Conservation (phyloP, 106 monocot genomes). For the Allium cepa region DNA sequence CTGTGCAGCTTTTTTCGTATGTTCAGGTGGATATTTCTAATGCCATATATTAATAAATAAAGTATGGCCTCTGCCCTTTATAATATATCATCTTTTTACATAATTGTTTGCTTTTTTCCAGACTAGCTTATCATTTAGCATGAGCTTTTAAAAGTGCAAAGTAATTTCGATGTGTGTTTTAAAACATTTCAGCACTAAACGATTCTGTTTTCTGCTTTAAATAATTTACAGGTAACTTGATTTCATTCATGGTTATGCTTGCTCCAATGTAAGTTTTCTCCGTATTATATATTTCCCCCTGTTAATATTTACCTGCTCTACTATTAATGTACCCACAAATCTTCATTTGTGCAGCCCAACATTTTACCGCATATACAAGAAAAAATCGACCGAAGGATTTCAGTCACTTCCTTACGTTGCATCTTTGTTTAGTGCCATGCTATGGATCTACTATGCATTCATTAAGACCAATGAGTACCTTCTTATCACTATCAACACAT, state of each 20-base stretch:
- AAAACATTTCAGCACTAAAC: too few species aligned
- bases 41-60: too few species aligned
- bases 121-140: too few species aligned
- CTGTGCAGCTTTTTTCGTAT: too few species aligned
- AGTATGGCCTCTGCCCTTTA: too few species aligned
- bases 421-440: slow-evolving; percentile 60
- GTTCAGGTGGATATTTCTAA: too few species aligned
- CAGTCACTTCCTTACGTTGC: slow-evolving; percentile 55
- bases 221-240: slow-evolving; percentile 4
- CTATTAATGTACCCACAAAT: not conserved
- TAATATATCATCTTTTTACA: too few species aligned
- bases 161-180: too few species aligned
- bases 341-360: slow-evolving; percentile 42
- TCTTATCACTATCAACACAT: slow-evolving; percentile 65
- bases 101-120: too few species aligned
- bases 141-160: too few species aligned
- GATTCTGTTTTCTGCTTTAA: too few species aligned
- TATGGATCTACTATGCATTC: slow-evolving; percentile 68
- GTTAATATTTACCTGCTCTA: not conserved
- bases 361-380: slow-evolving; percentile 43
- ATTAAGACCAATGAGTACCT: slow-evolving; percentile 38
- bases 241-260: slow-evolving; percentile 6
- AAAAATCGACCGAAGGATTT: slow-evolving; percentile 58
- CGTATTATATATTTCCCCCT: not conserved
- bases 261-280: slow-evolving; percentile 1